Evolutionary conservation across 1,139 yeast species (phyloP).

Genomic region (Protomyces inouyei): DNA sequence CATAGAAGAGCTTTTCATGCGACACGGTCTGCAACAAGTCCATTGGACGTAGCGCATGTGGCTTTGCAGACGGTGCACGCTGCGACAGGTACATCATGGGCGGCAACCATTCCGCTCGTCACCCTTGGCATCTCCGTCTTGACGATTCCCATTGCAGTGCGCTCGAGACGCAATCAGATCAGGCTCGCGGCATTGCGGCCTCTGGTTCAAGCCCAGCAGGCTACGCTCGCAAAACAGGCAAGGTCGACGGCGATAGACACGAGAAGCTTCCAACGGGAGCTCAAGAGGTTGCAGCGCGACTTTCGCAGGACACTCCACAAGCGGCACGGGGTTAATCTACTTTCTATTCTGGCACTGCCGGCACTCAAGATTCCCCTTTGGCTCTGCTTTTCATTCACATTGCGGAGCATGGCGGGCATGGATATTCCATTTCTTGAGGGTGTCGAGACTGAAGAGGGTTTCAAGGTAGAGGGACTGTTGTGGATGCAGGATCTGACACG

Average conservation of each 20-base stretch:
- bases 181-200: conserved; percentile 13
- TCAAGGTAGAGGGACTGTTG: not conserved
- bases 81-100: conserved; percentile 4
- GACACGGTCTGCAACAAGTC: not conserved
- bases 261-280: not conserved
- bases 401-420: conserved; percentile 16
- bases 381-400: conserved; percentile 11
- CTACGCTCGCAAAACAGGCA: not conserved
- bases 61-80: conserved; percentile 4
- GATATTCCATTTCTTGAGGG: conserved; percentile 2
- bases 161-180: conserved; percentile 5
- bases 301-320: not conserved
- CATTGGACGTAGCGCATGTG: not conserved
- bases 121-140: conserved; percentile 10
- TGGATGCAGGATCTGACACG: conserved; percentile 18
- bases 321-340: conserved; percentile 2
- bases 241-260: not conserved
- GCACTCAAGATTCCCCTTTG: conserved; percentile 14
- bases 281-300: not conserved
- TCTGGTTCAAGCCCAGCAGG: not conserved
- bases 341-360: conserved; percentile 10
- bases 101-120: not conserved
- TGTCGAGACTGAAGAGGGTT: not conserved
- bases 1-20: not conserved
- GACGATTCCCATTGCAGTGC: conserved; percentile 16